Evolutionary conservation across 2,329 filamentous ascomycete genomes (phyloP).

Genomic region (Phyllosticta capitalensis): DNA sequence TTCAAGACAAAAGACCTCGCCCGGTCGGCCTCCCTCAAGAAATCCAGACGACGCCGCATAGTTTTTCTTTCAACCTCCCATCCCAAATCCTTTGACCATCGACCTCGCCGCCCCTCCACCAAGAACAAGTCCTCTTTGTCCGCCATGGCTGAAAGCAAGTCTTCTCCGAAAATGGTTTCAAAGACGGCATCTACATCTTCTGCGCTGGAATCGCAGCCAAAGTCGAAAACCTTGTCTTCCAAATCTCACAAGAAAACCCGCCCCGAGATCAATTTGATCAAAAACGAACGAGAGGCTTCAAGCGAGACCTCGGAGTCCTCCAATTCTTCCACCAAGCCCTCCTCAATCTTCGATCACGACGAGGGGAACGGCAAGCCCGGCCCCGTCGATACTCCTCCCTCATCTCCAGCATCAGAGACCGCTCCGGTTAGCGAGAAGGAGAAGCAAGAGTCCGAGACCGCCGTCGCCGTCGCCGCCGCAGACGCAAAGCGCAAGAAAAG

Average conservation of each 20-base stretch:
- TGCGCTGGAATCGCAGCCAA: neutral
- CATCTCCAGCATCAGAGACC: neutral
- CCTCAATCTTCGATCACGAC: neutral
- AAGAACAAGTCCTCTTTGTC: neutral
- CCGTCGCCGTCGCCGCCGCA: neutral
- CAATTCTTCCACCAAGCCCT: neutral
- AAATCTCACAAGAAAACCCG: neutral
- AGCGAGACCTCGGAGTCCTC: neutral
- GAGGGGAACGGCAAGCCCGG: neutral
- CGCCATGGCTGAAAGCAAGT: neutral
- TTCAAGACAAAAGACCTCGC: constrained; percentile 1
- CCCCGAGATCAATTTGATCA: neutral
- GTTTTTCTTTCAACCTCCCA: constrained; percentile 1
- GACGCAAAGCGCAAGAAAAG: neutral
- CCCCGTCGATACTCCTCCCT: neutral
- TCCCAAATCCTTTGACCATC: neutral
- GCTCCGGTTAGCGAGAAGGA: neutral
- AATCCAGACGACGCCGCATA: constrained; percentile 1
- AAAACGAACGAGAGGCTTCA: neutral
- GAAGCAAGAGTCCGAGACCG: neutral
- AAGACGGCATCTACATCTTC: neutral
- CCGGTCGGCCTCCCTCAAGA: neutral
- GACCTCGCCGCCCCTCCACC: neutral
- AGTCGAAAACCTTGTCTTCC: neutral
- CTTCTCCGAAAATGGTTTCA: neutral